Conservation (phyloP, 768 basidiomycete species). For the Neoboletus subvelutipes region DNA sequence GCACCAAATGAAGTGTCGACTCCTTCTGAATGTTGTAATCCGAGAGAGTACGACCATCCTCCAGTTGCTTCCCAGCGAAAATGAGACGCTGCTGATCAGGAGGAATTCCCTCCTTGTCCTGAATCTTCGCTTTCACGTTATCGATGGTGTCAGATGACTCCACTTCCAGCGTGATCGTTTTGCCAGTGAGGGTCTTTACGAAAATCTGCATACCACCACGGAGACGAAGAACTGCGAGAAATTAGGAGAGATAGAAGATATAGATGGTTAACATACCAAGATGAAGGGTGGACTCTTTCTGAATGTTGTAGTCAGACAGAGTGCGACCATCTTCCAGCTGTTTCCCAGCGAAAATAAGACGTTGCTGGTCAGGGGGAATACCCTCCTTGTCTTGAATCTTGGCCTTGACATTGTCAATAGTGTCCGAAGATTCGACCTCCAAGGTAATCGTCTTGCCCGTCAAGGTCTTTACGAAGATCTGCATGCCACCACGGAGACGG, state of each 20-base stretch:
- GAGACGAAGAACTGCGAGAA: slow-evolving; percentile 62
- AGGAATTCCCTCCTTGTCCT: slow-evolving; percentile 82
- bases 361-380: slow-evolving; percentile 88
- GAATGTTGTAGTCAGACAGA: slow-evolving; percentile 87
- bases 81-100: slow-evolving; percentile 86
- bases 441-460: too few species aligned
- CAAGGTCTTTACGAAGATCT: too few species aligned
- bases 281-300: slow-evolving; percentile 94
- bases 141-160: slow-evolving; percentile 94
- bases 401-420: too few species aligned
- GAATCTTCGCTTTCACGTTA: slow-evolving; percentile 82
- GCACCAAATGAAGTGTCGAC: slow-evolving; percentile 72
- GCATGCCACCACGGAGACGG: too few species aligned
- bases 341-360: slow-evolving; percentile 95
- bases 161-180: slow-evolving; percentile 92
- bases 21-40: slow-evolving; percentile 88
- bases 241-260: background rate
- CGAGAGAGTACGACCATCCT: slow-evolving; percentile 86
- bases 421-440: too few species aligned
- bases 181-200: slow-evolving; percentile 84
- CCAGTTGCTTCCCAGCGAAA: slow-evolving; percentile 93
- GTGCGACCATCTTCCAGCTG: slow-evolving; percentile 94
- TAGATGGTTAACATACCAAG: slow-evolving; percentile 31
- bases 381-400: too few species aligned
- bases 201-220: slow-evolving; percentile 93